These are phyloP conservation scores for Rhizodiscina lignyota DNA, from an alignment of 495 filamentous ascomycete species.

Conservation along the genomic window DNA sequence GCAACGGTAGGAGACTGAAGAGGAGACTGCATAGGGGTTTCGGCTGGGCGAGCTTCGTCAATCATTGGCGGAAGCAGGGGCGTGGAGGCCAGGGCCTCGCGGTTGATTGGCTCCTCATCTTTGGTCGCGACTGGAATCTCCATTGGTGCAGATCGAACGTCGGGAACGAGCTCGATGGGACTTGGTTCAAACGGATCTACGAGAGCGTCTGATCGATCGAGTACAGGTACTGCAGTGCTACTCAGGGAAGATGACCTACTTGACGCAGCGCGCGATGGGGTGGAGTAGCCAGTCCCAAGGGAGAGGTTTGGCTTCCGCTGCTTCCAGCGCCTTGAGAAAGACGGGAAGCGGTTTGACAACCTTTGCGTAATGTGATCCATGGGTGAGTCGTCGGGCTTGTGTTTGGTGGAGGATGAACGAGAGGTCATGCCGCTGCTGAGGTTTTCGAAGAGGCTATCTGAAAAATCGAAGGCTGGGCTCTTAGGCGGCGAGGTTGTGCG, in stretches of 20 bases:
- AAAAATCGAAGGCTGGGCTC: slow-evolving; percentile 7
- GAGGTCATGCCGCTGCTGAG: slow-evolving; percentile 25
- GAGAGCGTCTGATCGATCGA: slow-evolving; percentile 42
- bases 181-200: slow-evolving; percentile 10
- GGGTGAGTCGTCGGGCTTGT: slow-evolving; percentile 39
- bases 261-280: slow-evolving; percentile 37
- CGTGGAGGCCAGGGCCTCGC: slow-evolving; percentile 48
- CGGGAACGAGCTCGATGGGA: not conserved
- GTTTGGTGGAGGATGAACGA: not conserved
- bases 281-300: slow-evolving; percentile 24
- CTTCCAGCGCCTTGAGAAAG: slow-evolving; percentile 49
- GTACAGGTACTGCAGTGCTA: slow-evolving; percentile 30
- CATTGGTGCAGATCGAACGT: slow-evolving; percentile 24
- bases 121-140: slow-evolving; percentile 24
- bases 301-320: slow-evolving; percentile 30
- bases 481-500: too few species aligned
- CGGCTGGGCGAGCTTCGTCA: slow-evolving; percentile 26
- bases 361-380: slow-evolving; percentile 46
- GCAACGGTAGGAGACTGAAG: slow-evolving; percentile 66
- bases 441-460: slow-evolving; percentile 19
- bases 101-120: slow-evolving; percentile 25
- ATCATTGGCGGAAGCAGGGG: slow-evolving; percentile 70
- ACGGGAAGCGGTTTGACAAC: slow-evolving; percentile 57
- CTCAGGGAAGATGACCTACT: slow-evolving; percentile 55
- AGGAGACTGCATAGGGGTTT: slow-evolving; percentile 46